Percentiles rank a stretch among this genome's conserved stretches.
Conservation (phyloP, 192 early-diverging fungal species). For the Rhizoclosmatium globosum region DNA sequence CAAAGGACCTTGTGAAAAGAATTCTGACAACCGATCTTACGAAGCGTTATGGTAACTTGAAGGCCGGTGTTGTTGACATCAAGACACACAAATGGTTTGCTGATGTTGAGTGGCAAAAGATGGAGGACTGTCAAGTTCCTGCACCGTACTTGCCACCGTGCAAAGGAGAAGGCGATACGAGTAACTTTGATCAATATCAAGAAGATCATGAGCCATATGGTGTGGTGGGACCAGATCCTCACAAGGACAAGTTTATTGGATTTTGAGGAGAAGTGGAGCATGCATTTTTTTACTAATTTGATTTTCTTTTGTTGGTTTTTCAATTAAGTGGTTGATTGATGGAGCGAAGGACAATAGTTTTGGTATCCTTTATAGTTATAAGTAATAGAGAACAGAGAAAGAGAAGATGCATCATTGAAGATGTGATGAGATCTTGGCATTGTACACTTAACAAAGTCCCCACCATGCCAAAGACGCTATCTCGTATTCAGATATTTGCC, state of each 20-base stretch:
- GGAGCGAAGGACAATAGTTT: too few relatives aligned
- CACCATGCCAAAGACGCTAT: too few relatives aligned
- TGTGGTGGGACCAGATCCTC: constrained; percentile 65
- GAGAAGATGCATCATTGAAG: too few relatives aligned
- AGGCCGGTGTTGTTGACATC: constrained; percentile 82
- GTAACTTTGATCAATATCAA: constrained; percentile 90
- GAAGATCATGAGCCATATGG: constrained; percentile 89
- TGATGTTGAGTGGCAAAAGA: constrained; percentile 82
- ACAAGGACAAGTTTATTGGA: constrained; percentile 70
- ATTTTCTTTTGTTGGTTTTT: neutral
- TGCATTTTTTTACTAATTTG: neutral
- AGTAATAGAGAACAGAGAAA: too few relatives aligned
- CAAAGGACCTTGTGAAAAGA: constrained; percentile 86
- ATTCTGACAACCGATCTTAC: constrained; percentile 83
- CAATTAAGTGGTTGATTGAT: neutral
- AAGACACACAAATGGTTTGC: constrained; percentile 92
- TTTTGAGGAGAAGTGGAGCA: constrained; percentile 56
- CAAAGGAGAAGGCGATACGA: constrained; percentile 81
- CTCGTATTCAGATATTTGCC: too few relatives aligned
- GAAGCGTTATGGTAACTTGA: constrained; percentile 88
- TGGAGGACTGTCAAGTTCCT: constrained; percentile 70
- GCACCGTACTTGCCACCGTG: constrained; percentile 87
- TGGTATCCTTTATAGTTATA: too few relatives aligned
- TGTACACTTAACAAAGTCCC: too few relatives aligned
- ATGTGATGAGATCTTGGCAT: too few relatives aligned